Conservation (phyloP, 257 asterid species). For the Avicennia marina region DNA sequence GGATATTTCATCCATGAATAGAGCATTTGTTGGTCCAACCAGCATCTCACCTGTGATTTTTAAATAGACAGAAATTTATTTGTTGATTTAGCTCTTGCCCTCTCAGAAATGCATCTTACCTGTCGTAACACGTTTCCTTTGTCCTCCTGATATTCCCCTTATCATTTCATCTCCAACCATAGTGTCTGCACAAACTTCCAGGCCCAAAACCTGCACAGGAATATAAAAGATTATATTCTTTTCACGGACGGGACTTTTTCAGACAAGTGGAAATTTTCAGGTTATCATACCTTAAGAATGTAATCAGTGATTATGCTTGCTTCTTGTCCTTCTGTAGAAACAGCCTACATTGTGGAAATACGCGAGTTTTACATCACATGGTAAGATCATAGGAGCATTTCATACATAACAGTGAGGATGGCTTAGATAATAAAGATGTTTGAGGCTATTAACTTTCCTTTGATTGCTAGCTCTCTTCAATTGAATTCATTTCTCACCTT, state of each 20-base stretch:
- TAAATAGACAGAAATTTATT: too few relatives aligned
- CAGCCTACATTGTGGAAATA: constrained; percentile 44
- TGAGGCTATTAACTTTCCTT: too few relatives aligned
- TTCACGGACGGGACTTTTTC: too few relatives aligned
- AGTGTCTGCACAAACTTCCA: constrained; percentile 48
- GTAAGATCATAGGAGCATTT: neutral
- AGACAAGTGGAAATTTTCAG: neutral
- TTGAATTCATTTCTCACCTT: constrained; percentile 22
- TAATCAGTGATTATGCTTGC: constrained; percentile 38
- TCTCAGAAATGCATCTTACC: too few relatives aligned
- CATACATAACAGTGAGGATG: too few relatives aligned
- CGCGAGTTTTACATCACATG: too few relatives aligned
- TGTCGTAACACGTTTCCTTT: constrained; percentile 42
- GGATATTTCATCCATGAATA: constrained; percentile 63
- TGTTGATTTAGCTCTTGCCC: too few relatives aligned
- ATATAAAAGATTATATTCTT: neutral
- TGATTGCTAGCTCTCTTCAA: neutral
- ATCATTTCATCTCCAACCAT: constrained; percentile 43
- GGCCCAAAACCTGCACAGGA: constrained; percentile 38
- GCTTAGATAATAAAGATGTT: too few relatives aligned
- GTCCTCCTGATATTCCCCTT: constrained; percentile 55
- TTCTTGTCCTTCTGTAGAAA: constrained; percentile 36
- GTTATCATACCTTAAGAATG: constrained; percentile 36
- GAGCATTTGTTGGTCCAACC: constrained; percentile 49
- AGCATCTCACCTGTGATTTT: constrained; percentile 44